Evolutionary conservation across 202 grass and related monocot species (phyloP).

Genomic region (Musa balbisiana): DNA sequence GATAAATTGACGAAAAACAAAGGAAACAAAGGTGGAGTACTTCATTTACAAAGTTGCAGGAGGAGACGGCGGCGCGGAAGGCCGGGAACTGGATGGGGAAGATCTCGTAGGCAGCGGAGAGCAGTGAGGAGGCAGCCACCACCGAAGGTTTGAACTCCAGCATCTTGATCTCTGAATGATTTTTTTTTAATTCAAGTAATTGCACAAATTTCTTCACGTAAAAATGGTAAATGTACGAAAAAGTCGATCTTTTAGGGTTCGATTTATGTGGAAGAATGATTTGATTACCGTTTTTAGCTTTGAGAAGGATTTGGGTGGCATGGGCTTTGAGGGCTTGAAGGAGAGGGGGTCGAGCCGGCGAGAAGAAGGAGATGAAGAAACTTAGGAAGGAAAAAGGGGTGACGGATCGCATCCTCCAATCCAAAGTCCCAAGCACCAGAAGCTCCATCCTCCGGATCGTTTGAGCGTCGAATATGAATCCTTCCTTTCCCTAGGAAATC

Average conservation of each 20-base stretch:
- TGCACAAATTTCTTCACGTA: too few species aligned
- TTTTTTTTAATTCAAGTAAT: background rate
- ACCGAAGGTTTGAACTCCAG: slow-evolving; percentile 70
- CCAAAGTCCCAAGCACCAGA: slow-evolving; percentile 48
- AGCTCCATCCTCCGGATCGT: slow-evolving; percentile 70
- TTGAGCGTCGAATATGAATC: slow-evolving; percentile 54
- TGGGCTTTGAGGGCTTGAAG: slow-evolving; percentile 56
- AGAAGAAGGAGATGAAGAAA: slow-evolving; percentile 72
- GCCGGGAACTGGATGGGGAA: slow-evolving; percentile 38
- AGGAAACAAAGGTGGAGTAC: slow-evolving; percentile 28
- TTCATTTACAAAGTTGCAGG: slow-evolving; percentile 86
- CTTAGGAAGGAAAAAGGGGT: slow-evolving; percentile 87
- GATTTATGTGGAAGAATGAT: background rate
- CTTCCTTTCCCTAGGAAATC: slow-evolving; percentile 41
- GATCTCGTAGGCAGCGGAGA: slow-evolving; percentile 64
- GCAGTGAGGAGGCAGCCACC: slow-evolving; percentile 44
- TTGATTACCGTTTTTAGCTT: slow-evolving; percentile 47
- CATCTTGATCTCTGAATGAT: slow-evolving; percentile 59
- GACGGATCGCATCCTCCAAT: slow-evolving; percentile 83
- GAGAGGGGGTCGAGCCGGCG: slow-evolving; percentile 29
- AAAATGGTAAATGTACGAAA: too few species aligned
- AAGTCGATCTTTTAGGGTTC: too few species aligned
- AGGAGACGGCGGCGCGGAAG: slow-evolving; percentile 47
- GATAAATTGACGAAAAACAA: slow-evolving; percentile 15
- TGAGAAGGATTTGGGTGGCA: slow-evolving; percentile 49